A percentile compares a stretch with the other conserved stretches of the same genome.
phyloP scores from a whole-genome alignment of 1,284 basidiomycete genomes.

The Chalciporus sp. region DNA sequence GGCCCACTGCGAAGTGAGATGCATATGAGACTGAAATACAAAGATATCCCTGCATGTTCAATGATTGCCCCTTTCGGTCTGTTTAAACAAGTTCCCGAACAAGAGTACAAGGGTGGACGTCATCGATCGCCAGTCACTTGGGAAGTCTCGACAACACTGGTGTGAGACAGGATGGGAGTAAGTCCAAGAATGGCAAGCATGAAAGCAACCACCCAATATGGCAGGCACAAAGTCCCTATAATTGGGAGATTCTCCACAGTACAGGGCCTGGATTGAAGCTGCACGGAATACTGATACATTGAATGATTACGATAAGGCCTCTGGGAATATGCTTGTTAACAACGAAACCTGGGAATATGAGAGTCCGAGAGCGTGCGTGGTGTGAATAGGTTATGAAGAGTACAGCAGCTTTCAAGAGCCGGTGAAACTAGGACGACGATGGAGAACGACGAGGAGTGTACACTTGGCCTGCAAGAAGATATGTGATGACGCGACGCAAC shows the following conservation, averaged over 20 bases:
- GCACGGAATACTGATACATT: constrained; percentile 21
- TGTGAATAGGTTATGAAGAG: constrained; percentile 7
- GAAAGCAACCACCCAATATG: constrained; percentile 34
- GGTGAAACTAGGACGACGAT: constrained; percentile 19
- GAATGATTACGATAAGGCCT: constrained; percentile 4
- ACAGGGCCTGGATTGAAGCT: neutral
- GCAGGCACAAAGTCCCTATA: constrained; percentile 24
- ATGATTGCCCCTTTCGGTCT: constrained; percentile 2
- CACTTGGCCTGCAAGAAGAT: constrained; percentile 26
- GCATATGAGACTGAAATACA: constrained; percentile 17
- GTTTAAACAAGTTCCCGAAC: constrained; percentile 27
- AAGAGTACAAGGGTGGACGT: constrained; percentile 29
- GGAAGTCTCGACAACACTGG: neutral
- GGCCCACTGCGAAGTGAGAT: neutral
- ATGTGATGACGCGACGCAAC: constrained; percentile 26
- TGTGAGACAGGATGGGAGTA: constrained; percentile 14
- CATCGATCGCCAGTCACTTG: constrained; percentile 9
- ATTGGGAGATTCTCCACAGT: neutral
- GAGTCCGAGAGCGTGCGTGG: constrained; percentile 11
- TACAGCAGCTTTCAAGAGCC: neutral
- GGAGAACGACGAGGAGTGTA: constrained; percentile 22
- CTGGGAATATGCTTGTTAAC: constrained; percentile 14
- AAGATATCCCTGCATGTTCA: constrained; percentile 10
- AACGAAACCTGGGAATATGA: constrained; percentile 4
- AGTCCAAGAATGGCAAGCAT: constrained; percentile 25